Percentiles rank a stretch among this genome's conserved stretches.
Conservation (phyloP, 1,284 basidiomycete species). For the Ceratobasidium sp. region DNA sequence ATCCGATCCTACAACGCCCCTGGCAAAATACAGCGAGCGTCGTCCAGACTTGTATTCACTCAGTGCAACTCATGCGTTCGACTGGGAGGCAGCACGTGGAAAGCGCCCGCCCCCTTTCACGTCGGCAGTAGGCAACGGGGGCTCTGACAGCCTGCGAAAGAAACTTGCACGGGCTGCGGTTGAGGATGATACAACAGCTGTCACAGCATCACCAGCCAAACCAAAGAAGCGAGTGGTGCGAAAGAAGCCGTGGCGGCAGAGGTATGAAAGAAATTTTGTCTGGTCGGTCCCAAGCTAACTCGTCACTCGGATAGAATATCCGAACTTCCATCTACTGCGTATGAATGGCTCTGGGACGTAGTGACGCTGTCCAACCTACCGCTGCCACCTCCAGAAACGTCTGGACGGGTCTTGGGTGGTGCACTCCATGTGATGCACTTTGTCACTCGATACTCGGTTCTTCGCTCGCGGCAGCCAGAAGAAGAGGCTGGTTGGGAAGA, state of each 20-base stretch:
- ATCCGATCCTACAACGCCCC: constrained; percentile 25
- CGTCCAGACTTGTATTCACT: constrained; percentile 31
- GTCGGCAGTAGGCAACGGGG: constrained; percentile 52
- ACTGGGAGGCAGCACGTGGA: constrained; percentile 78
- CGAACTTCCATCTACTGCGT: constrained; percentile 70
- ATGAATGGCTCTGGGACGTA: constrained; percentile 61
- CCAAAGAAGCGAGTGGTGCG: constrained; percentile 59
- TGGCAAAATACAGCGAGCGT: constrained; percentile 35
- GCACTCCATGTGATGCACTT: constrained; percentile 70
- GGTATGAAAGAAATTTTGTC: constrained; percentile 51
- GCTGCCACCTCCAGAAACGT: constrained; percentile 66
- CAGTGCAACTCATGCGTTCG: constrained; percentile 51
- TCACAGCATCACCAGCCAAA: constrained; percentile 47
- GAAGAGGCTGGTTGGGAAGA: constrained; percentile 78
- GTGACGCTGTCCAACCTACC: constrained; percentile 78
- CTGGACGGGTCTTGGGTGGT: constrained; percentile 69
- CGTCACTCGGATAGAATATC: constrained; percentile 46
- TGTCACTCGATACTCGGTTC: constrained; percentile 64
- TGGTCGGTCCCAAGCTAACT: constrained; percentile 6
- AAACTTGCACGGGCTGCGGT: constrained; percentile 27
- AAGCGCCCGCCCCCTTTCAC: constrained; percentile 71
- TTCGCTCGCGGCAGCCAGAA: constrained; percentile 59
- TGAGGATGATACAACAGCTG: constrained; percentile 7
- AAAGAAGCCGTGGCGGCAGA: constrained; percentile 66
- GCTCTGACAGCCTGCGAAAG: constrained; percentile 33